Evolutionary conservation across 1,284 basidiomycete species (phyloP).

Genomic region (Rhodotorula mucilaginosa): DNA sequence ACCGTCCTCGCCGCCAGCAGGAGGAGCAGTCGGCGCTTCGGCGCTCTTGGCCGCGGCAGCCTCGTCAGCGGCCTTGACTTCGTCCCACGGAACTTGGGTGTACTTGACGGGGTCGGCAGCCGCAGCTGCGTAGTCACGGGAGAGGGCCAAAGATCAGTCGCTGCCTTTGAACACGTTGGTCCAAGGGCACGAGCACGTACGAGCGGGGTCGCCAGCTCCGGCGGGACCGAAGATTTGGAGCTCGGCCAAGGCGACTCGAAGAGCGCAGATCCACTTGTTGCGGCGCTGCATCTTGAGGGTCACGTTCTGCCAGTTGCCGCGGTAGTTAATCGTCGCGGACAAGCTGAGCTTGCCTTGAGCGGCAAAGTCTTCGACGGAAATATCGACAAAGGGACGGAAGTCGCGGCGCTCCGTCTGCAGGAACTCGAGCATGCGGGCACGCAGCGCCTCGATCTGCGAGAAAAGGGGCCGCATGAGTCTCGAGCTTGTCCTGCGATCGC

Average conservation of each 20-base stretch:
- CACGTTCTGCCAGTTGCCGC: slow-evolving; percentile 81
- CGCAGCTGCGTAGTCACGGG: slow-evolving; percentile 17
- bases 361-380: slow-evolving; percentile 60
- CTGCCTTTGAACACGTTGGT: slow-evolving; percentile 48
- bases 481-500: background rate
- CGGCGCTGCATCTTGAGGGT: slow-evolving; percentile 68
- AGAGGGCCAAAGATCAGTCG: background rate
- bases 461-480: background rate
- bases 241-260: slow-evolving; percentile 66
- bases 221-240: slow-evolving; percentile 71
- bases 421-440: slow-evolving; percentile 78
- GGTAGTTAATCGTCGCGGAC: slow-evolving; percentile 82
- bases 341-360: slow-evolving; percentile 76
- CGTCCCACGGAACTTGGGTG: slow-evolving; percentile 69
- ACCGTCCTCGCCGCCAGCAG: background rate
- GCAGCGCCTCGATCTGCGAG: slow-evolving; percentile 68
- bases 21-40: background rate
- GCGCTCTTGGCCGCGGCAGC: slow-evolving; percentile 5
- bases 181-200: slow-evolving; percentile 25
- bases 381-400: slow-evolving; percentile 47
- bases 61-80: slow-evolving; percentile 52
- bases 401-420: slow-evolving; percentile 56
- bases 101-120: slow-evolving; percentile 57
- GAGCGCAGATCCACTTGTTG: slow-evolving; percentile 86
- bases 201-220: slow-evolving; percentile 62